A percentile compares a stretch with the other conserved stretches of the same genome.
These are phyloP conservation scores for Sugiyamaella neomexicana DNA, from an alignment of 1,139 yeast genomes.

Conservation along the genomic window DNA sequence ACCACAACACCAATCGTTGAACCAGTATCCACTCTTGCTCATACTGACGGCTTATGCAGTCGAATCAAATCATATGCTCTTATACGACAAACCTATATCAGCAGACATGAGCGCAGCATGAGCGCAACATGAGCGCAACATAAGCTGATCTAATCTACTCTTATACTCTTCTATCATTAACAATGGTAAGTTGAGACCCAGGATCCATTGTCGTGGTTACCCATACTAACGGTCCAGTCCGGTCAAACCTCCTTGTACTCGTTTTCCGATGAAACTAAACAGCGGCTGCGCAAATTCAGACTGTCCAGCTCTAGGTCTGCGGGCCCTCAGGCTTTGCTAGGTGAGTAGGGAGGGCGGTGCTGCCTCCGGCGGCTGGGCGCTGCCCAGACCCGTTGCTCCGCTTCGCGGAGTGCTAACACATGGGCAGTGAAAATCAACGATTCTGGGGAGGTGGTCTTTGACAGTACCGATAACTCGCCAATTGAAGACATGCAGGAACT, in stretches of 20 bases:
- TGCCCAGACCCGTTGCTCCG: background rate
- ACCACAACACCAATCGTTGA: too few relatives aligned
- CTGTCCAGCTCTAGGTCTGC: slow-evolving; percentile 67
- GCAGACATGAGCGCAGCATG: too few relatives aligned
- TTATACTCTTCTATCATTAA: background rate
- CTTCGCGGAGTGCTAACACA: background rate
- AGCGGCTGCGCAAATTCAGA: slow-evolving; percentile 66
- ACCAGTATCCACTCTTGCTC: too few relatives aligned
- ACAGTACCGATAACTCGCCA: slow-evolving; percentile 30
- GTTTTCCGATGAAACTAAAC: slow-evolving; percentile 63
- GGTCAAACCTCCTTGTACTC: slow-evolving; percentile 48
- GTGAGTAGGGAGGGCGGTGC: slow-evolving; percentile 40
- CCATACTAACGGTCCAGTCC: background rate
- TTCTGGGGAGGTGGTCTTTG: slow-evolving; percentile 29
- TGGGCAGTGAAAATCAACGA: slow-evolving; percentile 26
- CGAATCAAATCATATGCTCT: too few relatives aligned
- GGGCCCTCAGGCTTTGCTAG: slow-evolving; percentile 63
- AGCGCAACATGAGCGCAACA: too few relatives aligned
- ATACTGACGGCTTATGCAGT: too few relatives aligned
- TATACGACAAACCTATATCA: too few relatives aligned
- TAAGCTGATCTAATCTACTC: background rate
- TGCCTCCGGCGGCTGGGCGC: background rate
- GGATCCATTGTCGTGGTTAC: too few relatives aligned
- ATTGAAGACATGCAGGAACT: slow-evolving; percentile 52
- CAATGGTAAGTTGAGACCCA: too few relatives aligned